phyloP scores from a whole-genome alignment of 805 yeast species.

The Candida palmyrensis region DNA sequence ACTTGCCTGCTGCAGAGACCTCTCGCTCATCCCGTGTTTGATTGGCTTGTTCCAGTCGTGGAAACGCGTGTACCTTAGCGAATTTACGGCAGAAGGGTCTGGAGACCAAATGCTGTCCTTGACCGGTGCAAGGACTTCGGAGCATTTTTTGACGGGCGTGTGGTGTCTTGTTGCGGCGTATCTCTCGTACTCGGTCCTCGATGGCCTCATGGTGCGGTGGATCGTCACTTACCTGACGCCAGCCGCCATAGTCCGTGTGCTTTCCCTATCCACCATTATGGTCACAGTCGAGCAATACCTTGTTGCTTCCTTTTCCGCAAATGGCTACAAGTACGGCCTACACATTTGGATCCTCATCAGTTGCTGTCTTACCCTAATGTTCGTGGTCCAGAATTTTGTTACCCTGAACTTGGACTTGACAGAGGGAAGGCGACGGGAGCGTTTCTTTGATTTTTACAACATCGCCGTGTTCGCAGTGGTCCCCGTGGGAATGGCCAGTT shows the following conservation, averaged over 20 bases:
- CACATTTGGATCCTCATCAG: conserved; percentile 93
- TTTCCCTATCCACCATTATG: conserved; percentile 73
- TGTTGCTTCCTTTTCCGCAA: conserved; percentile 58
- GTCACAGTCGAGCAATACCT: conserved; percentile 66
- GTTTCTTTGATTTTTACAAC: conserved; percentile 82
- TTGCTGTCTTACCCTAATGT: conserved; percentile 73
- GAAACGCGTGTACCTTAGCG: conserved; percentile 23
- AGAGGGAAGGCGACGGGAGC: conserved; percentile 36
- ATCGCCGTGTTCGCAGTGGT: conserved; percentile 95
- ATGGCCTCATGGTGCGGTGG: conserved; percentile 91
- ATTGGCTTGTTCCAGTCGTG: conserved; percentile 47
- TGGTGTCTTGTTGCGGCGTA: conserved; percentile 92
- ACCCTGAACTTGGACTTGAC: conserved; percentile 66
- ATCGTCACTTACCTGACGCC: conserved; percentile 82
- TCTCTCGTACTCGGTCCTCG: conserved; percentile 75
- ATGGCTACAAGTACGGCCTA: conserved; percentile 65
- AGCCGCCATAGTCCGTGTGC: conserved; percentile 84
- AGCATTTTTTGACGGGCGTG: conserved; percentile 75
- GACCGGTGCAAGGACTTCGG: conserved; percentile 66
- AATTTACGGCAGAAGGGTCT: neutral
- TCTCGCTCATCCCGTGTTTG: conserved; percentile 66
- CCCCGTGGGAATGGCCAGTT: conserved; percentile 95
- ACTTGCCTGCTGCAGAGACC: conserved; percentile 72
- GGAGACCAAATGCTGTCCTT: conserved; percentile 17
- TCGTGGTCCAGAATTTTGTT: conserved; percentile 81